These are phyloP conservation scores for Mycena floridula DNA, from an alignment of 768 basidiomycete genomes.

Conservation along the genomic window DNA sequence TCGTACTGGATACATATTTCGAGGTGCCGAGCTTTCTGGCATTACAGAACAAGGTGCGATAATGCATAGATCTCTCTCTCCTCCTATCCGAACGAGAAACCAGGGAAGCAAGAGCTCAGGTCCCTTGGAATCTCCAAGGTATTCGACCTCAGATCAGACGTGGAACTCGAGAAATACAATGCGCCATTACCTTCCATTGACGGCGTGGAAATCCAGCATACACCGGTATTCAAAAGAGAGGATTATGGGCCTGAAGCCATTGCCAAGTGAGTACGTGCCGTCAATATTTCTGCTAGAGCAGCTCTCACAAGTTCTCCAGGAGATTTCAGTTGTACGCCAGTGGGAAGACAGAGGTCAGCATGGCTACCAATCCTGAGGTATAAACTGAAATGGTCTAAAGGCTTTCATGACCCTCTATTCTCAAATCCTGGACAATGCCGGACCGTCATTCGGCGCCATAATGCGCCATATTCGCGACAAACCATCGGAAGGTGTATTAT, in stretches of 20 bases:
- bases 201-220: slow-evolving; percentile 52
- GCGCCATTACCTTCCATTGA: slow-evolving; percentile 58
- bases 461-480: slow-evolving; percentile 69
- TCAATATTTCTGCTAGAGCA: slow-evolving; percentile 4
- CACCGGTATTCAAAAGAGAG: slow-evolving; percentile 63
- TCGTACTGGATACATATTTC: slow-evolving; percentile 51
- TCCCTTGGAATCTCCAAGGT: slow-evolving; percentile 60
- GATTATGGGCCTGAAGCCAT: slow-evolving; percentile 83
- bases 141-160: slow-evolving; percentile 77
- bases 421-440: slow-evolving; percentile 74
- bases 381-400: slow-evolving; percentile 27
- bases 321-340: slow-evolving; percentile 72
- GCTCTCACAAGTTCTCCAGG: slow-evolving; percentile 24
- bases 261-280: slow-evolving; percentile 66
- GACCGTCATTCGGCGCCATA: slow-evolving; percentile 60
- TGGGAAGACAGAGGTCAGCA: slow-evolving; percentile 66
- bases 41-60: slow-evolving; percentile 66
- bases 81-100: too few species aligned
- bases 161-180: slow-evolving; percentile 71
- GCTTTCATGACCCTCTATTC: slow-evolving; percentile 78
- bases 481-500: slow-evolving; percentile 57
- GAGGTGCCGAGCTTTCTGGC: slow-evolving; percentile 67
- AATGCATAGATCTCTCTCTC: too few species aligned
- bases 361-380: not conserved
- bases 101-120: slow-evolving; percentile 54